These are phyloP conservation scores for Solanum etuberosum DNA, from an alignment of 257 asterid species.

Conservation along the genomic window DNA sequence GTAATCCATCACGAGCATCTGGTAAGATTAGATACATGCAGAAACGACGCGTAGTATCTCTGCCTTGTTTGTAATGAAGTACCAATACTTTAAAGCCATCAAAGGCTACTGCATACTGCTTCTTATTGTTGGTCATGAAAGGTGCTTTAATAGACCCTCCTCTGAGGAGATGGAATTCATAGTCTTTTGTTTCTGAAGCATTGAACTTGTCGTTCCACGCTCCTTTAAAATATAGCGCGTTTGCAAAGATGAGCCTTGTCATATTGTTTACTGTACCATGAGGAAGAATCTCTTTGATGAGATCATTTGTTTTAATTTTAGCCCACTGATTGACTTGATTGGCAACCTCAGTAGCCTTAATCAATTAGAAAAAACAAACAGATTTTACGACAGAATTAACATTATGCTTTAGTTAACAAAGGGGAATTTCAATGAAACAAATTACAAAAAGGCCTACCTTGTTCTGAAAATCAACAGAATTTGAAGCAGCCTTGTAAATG, in stretches of 20 bases:
- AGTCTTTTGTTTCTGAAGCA: slow-evolving; percentile 10
- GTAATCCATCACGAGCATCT: slow-evolving; percentile 16
- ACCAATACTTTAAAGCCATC: slow-evolving; percentile 18
- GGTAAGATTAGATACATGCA: slow-evolving; percentile 21
- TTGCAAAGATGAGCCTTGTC: slow-evolving; percentile 16
- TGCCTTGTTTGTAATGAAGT: slow-evolving; percentile 15
- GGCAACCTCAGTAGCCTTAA: slow-evolving; percentile 14
- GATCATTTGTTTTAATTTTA: slow-evolving; percentile 15
- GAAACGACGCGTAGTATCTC: slow-evolving; percentile 8
- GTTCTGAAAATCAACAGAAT: slow-evolving; percentile 31
- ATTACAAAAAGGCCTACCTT: slow-evolving; percentile 20
- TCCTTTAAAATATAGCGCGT: slow-evolving; percentile 24
- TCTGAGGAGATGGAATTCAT: slow-evolving; percentile 9
- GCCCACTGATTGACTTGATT: slow-evolving; percentile 15
- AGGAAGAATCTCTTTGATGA: slow-evolving; percentile 19
- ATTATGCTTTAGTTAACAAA: neutral
- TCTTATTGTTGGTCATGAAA: slow-evolving; percentile 18
- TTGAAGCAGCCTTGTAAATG: slow-evolving; percentile 32
- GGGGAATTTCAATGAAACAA: neutral
- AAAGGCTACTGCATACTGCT: neutral
- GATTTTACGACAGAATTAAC: neutral
- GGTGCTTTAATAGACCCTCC: slow-evolving; percentile 11
- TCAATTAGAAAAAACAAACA: neutral
- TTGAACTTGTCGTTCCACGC: slow-evolving; percentile 16
- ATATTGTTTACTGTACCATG: neutral